Base-by-base conservation (phyloP, 2,329 filamentous ascomycete genomes). In the Exophiala calicioides region DNA sequence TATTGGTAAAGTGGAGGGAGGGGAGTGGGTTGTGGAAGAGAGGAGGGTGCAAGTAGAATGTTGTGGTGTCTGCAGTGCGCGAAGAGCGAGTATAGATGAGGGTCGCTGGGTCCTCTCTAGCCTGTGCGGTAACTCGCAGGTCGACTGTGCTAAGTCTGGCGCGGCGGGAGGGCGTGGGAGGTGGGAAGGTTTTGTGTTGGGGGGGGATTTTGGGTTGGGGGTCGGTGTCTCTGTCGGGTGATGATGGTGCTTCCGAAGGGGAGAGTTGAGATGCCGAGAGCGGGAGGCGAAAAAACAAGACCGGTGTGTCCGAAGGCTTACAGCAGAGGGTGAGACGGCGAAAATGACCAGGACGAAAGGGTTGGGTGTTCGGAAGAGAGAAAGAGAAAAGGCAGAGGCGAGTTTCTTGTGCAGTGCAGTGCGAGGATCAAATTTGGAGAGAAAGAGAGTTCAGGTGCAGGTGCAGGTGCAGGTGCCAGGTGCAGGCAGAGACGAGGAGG, bases 101-200 rank as follows among this genome's bases (percentile, higher is more conserved):
- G 52, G 52, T 52, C 52, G 39, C 43, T 54, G 52, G 52, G 44
- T 42, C 52, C 41, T 36, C 33, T 44, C 34, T 33, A 30, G 34
- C 35, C 36, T 20, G 39, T 52, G 42, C 44, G 44, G 52, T 52
- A 44, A 55, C 52, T 55, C 49, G 52, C 48, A 55, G 48, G 47
- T 48, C 19, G 37, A 16, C 34, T 33, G 43, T 54, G 52, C 52
- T 54, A 47, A 47, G 52, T 50, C 52, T 50, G 44, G 40, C 40
- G 52, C 44, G 52, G 49, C 44, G 44, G 47, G 47, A 20, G 37
- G 18, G 34, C 38, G 46, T 43, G 46, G 40, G 26, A 52, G 43
- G 52, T 46, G 47, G 48, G 52, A 48, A 52, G 52, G 45, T 55
- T 52, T 49, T 46, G 39, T 52, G 42, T 53, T 50, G 51, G 46